Evolutionary conservation across 768 basidiomycete genomes (phyloP).

Genomic region (Xerocomellus amylosporus): DNA sequence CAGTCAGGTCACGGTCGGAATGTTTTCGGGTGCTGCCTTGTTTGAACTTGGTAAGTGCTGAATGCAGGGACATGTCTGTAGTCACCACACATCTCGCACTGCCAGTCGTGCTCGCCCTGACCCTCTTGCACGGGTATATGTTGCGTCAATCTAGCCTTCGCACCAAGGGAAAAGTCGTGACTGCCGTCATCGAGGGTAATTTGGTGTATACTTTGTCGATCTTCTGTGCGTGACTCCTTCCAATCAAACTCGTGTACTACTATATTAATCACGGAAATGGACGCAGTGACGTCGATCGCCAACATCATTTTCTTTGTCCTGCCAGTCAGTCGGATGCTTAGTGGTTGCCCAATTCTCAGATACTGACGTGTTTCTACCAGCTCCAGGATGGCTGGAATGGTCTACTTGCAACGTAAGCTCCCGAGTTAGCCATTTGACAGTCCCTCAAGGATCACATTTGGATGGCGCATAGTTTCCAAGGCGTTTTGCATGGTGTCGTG

Average conservation of each 20-base stretch:
- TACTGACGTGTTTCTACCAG: not conserved
- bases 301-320: not conserved
- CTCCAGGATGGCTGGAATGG: slow-evolving; percentile 1
- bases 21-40: slow-evolving; percentile 11
- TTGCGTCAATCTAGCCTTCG: not conserved
- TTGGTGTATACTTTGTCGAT: slow-evolving; percentile 5
- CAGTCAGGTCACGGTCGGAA: slow-evolving; percentile 1
- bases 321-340: not conserved
- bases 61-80: not conserved
- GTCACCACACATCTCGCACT: not conserved
- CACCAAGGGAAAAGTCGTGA: not conserved
- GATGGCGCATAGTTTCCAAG: slow-evolving; percentile 6
- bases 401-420: not conserved
- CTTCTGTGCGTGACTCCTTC: slow-evolving; percentile 4
- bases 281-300: not conserved
- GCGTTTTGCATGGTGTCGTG: slow-evolving; percentile 5
- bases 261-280: not conserved
- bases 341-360: not conserved
- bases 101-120: slow-evolving; percentile 8
- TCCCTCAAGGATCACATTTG: not conserved
- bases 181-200: slow-evolving; percentile 6
- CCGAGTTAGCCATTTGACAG: not conserved
- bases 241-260: not conserved
- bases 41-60: slow-evolving; percentile 11
- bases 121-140: not conserved